These are phyloP conservation scores for Panicum miliaceum DNA, from an alignment of 176 grass and related monocot species.

Conservation along the genomic window DNA sequence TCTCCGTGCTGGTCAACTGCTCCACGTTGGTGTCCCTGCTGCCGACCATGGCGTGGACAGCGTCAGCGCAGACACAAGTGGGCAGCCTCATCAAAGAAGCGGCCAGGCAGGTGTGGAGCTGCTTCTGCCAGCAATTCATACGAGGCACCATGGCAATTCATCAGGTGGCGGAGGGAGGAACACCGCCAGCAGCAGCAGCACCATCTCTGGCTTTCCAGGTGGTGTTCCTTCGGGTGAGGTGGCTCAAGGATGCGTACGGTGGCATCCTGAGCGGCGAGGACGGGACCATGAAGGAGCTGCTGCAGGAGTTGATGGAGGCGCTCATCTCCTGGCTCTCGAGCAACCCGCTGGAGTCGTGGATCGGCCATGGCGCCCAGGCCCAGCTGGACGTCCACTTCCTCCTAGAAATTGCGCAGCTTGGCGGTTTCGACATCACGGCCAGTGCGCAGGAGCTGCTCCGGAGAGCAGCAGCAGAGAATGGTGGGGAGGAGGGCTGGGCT, in stretches of 20 bases:
- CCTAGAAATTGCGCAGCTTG: conserved; percentile 43
- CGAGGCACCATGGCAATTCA: conserved; percentile 21
- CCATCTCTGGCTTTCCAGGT: conserved; percentile 57
- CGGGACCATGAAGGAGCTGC: conserved; percentile 38
- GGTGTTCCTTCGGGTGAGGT: conserved; percentile 53
- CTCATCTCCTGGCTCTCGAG: conserved; percentile 47
- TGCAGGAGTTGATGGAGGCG: conserved; percentile 57
- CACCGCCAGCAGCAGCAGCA: background rate
- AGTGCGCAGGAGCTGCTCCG: conserved; percentile 31
- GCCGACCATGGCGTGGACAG: conserved; percentile 41
- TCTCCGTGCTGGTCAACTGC: conserved; percentile 61
- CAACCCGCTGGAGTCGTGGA: conserved; percentile 15
- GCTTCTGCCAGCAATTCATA: conserved; percentile 59
- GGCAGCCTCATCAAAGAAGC: conserved; percentile 40
- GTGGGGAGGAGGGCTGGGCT: conserved; percentile 13
- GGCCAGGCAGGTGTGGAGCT: conserved; percentile 42
- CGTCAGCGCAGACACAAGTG: conserved; percentile 6
- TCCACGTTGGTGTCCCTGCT: conserved; percentile 51
- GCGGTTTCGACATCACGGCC: conserved; percentile 43
- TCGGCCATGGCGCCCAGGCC: conserved; percentile 45
- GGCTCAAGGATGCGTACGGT: conserved; percentile 42
- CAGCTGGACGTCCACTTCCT: conserved; percentile 67
- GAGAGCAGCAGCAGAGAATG: background rate
- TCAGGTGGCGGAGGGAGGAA: no score
- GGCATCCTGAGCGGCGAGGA: conserved; percentile 45